phyloP scores from a whole-genome alignment of 1,284 basidiomycete genomes.

The Ganoderma lucidum region DNA sequence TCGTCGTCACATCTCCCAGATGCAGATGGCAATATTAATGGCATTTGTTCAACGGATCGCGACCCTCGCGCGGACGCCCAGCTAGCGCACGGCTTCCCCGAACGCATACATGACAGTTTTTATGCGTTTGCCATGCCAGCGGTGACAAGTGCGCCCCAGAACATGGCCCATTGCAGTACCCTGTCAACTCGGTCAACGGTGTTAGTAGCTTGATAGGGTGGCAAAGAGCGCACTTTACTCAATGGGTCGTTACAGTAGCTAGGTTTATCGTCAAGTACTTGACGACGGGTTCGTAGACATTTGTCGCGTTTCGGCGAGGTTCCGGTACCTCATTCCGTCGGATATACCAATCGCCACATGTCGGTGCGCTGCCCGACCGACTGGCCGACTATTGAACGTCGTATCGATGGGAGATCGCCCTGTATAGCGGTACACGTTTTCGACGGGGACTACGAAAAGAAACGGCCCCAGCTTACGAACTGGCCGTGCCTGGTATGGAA shows the following conservation, averaged over 20 bases:
- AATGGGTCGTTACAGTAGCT: background rate
- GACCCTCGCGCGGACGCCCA: background rate
- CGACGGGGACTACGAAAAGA: background rate
- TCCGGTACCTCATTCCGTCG: background rate
- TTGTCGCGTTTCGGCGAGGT: background rate
- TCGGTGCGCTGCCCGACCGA: background rate
- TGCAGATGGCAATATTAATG: background rate
- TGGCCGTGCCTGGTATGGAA: too few relatives aligned
- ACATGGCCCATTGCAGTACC: background rate
- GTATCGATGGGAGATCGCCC: background rate
- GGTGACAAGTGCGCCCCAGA: background rate
- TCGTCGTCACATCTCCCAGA: too few relatives aligned
- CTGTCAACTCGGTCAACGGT: background rate
- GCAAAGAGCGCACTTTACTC: background rate
- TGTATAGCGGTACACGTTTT: background rate
- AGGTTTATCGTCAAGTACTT: background rate
- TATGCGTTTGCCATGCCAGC: background rate
- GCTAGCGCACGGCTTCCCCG: background rate
- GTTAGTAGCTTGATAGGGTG: background rate
- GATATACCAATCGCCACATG: background rate
- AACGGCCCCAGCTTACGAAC: background rate
- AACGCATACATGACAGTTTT: background rate
- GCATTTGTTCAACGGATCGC: background rate
- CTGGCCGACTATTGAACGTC: background rate
- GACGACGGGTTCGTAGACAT: background rate